Evolutionary conservation across 257 asterid species (phyloP).

Genomic region (Nicotiana sylvestris): DNA sequence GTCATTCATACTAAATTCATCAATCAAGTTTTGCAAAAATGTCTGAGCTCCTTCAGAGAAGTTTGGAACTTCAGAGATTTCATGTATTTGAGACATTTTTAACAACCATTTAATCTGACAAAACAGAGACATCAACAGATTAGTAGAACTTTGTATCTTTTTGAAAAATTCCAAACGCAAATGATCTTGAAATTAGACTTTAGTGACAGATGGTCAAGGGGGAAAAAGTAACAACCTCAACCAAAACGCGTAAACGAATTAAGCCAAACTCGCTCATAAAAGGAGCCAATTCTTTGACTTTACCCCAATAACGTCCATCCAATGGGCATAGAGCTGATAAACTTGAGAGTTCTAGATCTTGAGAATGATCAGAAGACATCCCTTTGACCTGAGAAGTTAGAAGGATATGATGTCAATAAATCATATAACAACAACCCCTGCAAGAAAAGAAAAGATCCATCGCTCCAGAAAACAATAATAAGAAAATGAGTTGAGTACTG

Average conservation of each 20-base stretch:
- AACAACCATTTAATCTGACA: conserved; percentile 74
- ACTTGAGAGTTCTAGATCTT: conserved; percentile 43
- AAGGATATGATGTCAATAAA: background rate
- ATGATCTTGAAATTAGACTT: background rate
- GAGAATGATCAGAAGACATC: conserved; percentile 22
- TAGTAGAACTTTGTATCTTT: background rate
- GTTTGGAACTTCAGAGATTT: conserved; percentile 64
- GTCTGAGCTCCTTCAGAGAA: conserved; percentile 62
- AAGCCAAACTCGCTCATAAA: conserved; percentile 82
- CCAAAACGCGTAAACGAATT: conserved; percentile 69
- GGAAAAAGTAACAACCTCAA: conserved; percentile 53
- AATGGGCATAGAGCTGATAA: conserved; percentile 68
- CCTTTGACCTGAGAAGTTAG: conserved; percentile 25
- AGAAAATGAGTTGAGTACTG: background rate
- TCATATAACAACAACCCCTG: background rate
- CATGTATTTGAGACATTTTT: conserved; percentile 70
- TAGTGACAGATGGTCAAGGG: background rate
- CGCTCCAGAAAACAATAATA: background rate
- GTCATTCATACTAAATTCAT: conserved; percentile 44
- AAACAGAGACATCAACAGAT: background rate
- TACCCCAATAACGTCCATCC: conserved; percentile 92
- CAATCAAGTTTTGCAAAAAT: conserved; percentile 48
- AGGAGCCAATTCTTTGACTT: conserved; percentile 80
- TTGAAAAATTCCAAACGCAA: background rate
- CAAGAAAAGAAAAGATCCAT: background rate